Percentiles rank a stretch among this genome's conserved stretches.
Evolutionary conservation across 2,329 filamentous ascomycete genomes (phyloP).

Genomic region (Colletotrichum incanum): DNA sequence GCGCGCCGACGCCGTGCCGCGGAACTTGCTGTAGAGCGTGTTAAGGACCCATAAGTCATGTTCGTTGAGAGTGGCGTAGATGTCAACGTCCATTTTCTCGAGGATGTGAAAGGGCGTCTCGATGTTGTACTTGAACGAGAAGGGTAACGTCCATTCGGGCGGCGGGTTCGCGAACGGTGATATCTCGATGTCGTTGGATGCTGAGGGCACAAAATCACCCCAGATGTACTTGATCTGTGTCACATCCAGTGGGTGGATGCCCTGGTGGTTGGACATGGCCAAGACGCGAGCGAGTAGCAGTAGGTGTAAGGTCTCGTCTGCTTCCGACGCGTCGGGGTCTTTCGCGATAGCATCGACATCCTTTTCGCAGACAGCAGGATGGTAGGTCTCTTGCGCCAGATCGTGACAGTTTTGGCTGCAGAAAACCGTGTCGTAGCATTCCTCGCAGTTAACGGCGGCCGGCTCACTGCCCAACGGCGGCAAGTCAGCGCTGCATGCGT

Average conservation of each 20-base stretch:
- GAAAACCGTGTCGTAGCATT: conserved; percentile 78
- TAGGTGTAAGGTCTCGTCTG: conserved; percentile 74
- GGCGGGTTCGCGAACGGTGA: conserved; percentile 70
- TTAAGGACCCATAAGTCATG: conserved; percentile 90
- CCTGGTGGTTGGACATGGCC: conserved; percentile 75
- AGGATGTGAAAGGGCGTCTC: conserved; percentile 82
- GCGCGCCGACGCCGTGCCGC: conserved; percentile 90
- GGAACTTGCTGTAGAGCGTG: conserved; percentile 92
- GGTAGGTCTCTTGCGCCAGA: conserved; percentile 72
- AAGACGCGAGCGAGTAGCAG: conserved; percentile 74
- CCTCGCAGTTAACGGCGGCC: conserved; percentile 69
- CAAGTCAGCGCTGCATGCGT: conserved; percentile 86
- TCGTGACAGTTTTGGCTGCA: conserved; percentile 74
- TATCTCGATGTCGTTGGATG: conserved; percentile 68
- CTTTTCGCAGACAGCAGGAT: conserved; percentile 77
- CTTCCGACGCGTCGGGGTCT: conserved; percentile 72
- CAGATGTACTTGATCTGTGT: conserved; percentile 78
- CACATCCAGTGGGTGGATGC: conserved; percentile 75
- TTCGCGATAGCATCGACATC: conserved; percentile 77
- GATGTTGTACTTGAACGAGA: conserved; percentile 84
- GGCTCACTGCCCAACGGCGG: conserved; percentile 70
- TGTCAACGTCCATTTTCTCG: conserved; percentile 88
- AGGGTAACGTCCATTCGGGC: conserved; percentile 79
- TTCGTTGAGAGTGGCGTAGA: conserved; percentile 71
- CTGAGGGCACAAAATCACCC: conserved; percentile 74